Percentiles rank a stretch among this genome's conserved stretches.
These are phyloP conservation scores for Xanthoparmelia taractica DNA, from an alignment of 495 filamentous ascomycete genomes.

Conservation along the genomic window DNA sequence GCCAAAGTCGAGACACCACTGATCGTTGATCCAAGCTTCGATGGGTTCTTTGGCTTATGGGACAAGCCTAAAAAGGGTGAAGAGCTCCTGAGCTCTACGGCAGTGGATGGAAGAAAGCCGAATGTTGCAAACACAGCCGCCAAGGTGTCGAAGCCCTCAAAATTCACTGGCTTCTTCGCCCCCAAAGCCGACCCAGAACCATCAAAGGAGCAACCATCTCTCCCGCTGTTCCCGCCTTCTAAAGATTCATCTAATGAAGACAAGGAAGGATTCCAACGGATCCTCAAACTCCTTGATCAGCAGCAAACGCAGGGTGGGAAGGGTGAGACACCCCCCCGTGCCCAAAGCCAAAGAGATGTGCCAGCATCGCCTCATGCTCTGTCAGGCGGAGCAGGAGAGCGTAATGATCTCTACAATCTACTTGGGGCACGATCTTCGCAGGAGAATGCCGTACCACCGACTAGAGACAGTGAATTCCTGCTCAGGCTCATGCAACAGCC, in stretches of 20 bases:
- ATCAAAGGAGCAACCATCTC: conserved; percentile 44
- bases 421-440: conserved; percentile 28
- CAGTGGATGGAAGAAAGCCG: conserved; percentile 21
- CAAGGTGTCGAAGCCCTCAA: conserved; percentile 53
- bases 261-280: conserved; percentile 81
- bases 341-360: conserved; percentile 23
- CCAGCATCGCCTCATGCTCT: conserved; percentile 27
- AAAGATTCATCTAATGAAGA: conserved; percentile 57
- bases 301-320: conserved; percentile 26
- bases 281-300: conserved; percentile 70
- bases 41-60: conserved; percentile 75
- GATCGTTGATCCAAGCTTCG: conserved; percentile 58
- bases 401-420: conserved; percentile 32
- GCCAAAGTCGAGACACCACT: conserved; percentile 47
- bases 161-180: conserved; percentile 78
- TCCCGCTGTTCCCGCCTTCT: conserved; percentile 29
- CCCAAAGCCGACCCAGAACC: conserved; percentile 51
- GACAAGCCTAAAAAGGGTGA: conserved; percentile 40
- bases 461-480: conserved; percentile 42
- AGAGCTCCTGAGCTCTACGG: conserved; percentile 25
- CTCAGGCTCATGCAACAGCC: conserved; percentile 49
- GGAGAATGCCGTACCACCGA: conserved; percentile 31
- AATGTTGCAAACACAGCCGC: conserved; percentile 17
- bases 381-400: conserved; percentile 35
- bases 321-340: conserved; percentile 15